These are phyloP conservation scores for Ophiostoma piceae DNA, from an alignment of 2,329 filamentous ascomycete species.

Conservation along the genomic window DNA sequence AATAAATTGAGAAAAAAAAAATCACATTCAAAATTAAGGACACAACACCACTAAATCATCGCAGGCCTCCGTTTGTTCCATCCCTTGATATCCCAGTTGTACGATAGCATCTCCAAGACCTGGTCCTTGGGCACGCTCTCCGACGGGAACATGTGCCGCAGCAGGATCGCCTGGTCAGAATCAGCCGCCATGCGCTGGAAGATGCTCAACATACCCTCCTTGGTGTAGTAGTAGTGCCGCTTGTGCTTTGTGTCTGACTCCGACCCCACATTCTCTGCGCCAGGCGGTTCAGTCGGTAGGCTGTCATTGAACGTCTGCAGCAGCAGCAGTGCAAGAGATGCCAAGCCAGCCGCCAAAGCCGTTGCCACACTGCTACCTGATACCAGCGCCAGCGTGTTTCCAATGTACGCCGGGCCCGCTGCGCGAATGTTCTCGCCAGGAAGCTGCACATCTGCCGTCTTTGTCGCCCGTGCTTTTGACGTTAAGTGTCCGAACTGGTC, in stretches of 20 bases:
- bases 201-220: constrained; percentile 12
- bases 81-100: not conserved
- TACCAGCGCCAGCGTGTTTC: constrained; percentile 4
- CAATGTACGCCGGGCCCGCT: constrained; percentile 5
- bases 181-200: constrained; percentile 10
- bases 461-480: constrained; percentile 27
- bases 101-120: not conserved
- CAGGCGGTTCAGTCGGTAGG: not conserved
- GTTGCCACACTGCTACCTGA: constrained; percentile 31
- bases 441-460: constrained; percentile 15
- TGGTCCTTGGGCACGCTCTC: not conserved
- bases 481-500: constrained; percentile 27
- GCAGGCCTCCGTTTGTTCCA: not conserved
- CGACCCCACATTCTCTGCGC: not conserved
- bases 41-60: not conserved
- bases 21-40: not conserved
- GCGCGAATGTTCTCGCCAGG: constrained; percentile 18
- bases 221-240: constrained; percentile 12
- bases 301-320: constrained; percentile 15
- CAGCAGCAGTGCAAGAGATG: constrained; percentile 29
- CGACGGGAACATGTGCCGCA: not conserved
- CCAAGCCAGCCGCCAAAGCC: constrained; percentile 32
- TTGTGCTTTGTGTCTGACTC: not conserved
- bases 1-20: too few species aligned
- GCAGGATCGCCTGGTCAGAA: not conserved